A percentile compares a stretch with the other conserved stretches of the same genome.
Evolutionary conservation across 345 rosid genomes (phyloP).

Genomic region (Moricandia moricandioides): DNA sequence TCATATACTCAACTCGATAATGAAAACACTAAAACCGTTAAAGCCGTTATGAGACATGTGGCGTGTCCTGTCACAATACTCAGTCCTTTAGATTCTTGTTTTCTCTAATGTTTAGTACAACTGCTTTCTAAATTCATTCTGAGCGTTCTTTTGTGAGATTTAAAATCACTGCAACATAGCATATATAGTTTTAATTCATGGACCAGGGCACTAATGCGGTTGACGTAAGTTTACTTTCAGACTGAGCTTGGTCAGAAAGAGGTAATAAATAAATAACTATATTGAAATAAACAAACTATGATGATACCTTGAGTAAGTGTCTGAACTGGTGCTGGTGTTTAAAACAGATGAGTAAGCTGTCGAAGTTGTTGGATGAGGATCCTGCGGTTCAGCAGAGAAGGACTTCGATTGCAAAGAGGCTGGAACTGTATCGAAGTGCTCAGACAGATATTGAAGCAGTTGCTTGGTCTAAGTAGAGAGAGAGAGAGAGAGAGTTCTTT

Average conservation of each 20-base stretch:
- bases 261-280: conserved; percentile 38
- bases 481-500: not conserved
- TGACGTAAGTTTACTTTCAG: conserved; percentile 62
- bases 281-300: not conserved
- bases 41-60: no score
- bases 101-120: no score
- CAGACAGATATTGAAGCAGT: conserved; percentile 85
- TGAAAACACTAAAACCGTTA: no score
- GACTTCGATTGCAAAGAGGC: conserved; percentile 61
- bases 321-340: conserved; percentile 17
- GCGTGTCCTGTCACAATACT: no score
- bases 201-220: conserved; percentile 95
- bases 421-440: conserved; percentile 87
- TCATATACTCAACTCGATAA: no score
- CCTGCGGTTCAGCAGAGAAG: conserved; percentile 84
- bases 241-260: conserved; percentile 83
- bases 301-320: no score
- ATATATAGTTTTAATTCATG: conserved; percentile 51
- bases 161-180: not conserved
- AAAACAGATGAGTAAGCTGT: conserved; percentile 54
- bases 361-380: conserved; percentile 71
- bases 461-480: conserved; percentile 78
- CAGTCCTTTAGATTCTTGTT: no score
- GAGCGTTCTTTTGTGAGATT: not conserved
- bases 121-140: conserved; percentile 3